phyloP scores from a whole-genome alignment of 495 filamentous ascomycete species.

The Hypoxylon subgilvum region DNA sequence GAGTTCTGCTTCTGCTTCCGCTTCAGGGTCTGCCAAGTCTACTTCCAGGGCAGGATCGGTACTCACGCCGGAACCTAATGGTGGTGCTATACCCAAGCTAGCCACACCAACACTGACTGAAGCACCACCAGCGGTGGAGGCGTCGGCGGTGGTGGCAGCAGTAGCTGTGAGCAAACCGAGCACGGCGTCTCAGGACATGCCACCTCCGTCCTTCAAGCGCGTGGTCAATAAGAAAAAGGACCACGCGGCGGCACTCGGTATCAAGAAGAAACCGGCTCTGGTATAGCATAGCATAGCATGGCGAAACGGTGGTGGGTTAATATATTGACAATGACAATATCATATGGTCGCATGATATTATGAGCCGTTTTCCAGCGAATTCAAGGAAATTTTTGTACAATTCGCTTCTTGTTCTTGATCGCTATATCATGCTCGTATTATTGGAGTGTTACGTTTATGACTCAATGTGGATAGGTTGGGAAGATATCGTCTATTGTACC shows the following conservation, averaged over 20 bases:
- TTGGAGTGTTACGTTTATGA: too few relatives aligned
- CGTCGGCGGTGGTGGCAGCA: too few relatives aligned
- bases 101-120: not conserved
- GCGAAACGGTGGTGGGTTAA: conserved; percentile 11
- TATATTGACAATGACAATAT: not conserved
- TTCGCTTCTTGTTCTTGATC: too few relatives aligned
- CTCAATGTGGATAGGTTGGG: too few relatives aligned
- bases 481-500: too few relatives aligned
- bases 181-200: conserved; percentile 43
- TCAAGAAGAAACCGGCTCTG: conserved; percentile 81
- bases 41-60: too few relatives aligned
- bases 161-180: conserved; percentile 21
- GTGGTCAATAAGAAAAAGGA: conserved; percentile 86
- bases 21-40: conserved; percentile 22
- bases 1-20: conserved; percentile 38
- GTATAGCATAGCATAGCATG: conserved; percentile 33
- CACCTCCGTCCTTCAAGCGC: conserved; percentile 75
- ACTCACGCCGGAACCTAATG: not conserved
- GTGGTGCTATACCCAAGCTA: not conserved
- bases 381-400: too few relatives aligned
- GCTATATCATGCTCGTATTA: too few relatives aligned
- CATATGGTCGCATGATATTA: too few relatives aligned
- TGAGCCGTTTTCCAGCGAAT: too few relatives aligned
- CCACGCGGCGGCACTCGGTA: conserved; percentile 72
- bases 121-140: not conserved